Percentiles rank a stretch among this genome's conserved stretches.
Evolutionary conservation across 179 eudicot genomes (phyloP).

Genomic region (Spinacia oleracea): DNA sequence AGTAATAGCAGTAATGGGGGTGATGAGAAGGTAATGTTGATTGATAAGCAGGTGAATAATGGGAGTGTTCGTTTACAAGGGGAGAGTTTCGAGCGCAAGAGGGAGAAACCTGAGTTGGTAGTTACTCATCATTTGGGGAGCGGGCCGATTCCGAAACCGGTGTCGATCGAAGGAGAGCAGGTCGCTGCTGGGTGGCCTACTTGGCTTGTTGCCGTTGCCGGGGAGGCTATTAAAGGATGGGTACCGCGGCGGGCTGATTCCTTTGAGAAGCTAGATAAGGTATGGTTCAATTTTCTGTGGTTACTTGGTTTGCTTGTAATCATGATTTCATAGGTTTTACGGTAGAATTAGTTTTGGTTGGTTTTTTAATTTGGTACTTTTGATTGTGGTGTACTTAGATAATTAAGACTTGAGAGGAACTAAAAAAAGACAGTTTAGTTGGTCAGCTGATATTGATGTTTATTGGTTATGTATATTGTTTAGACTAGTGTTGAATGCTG

Average conservation of each 20-base stretch:
- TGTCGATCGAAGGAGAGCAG: slow-evolving; percentile 65
- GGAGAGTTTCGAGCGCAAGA: slow-evolving; percentile 54
- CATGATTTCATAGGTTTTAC: not conserved
- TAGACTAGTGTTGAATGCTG: not conserved
- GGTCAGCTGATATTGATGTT: not conserved
- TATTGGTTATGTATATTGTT: not conserved
- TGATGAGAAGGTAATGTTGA: slow-evolving; percentile 61
- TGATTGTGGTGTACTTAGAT: not conserved
- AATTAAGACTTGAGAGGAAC: not conserved
- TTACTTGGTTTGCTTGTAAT: not conserved
- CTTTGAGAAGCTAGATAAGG: slow-evolving; percentile 86
- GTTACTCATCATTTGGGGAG: slow-evolving; percentile 43
- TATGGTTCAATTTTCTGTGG: slow-evolving; percentile 24
- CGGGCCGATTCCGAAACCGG: slow-evolving; percentile 47
- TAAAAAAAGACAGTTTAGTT: not conserved
- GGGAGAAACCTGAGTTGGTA: slow-evolving; percentile 39
- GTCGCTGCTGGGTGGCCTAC: slow-evolving; percentile 95
- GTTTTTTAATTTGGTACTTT: not conserved
- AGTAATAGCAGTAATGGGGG: not conserved
- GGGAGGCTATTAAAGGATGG: slow-evolving; percentile 91
- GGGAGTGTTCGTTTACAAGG: slow-evolving; percentile 42
- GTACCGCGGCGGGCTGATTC: slow-evolving; percentile 86
- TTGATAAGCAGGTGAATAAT: slow-evolving; percentile 57
- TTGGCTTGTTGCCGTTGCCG: slow-evolving; percentile 88
- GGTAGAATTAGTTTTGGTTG: not conserved